Evolutionary conservation across 306 rosid genomes (phyloP).

Genomic region (Prunus kanzakura): DNA sequence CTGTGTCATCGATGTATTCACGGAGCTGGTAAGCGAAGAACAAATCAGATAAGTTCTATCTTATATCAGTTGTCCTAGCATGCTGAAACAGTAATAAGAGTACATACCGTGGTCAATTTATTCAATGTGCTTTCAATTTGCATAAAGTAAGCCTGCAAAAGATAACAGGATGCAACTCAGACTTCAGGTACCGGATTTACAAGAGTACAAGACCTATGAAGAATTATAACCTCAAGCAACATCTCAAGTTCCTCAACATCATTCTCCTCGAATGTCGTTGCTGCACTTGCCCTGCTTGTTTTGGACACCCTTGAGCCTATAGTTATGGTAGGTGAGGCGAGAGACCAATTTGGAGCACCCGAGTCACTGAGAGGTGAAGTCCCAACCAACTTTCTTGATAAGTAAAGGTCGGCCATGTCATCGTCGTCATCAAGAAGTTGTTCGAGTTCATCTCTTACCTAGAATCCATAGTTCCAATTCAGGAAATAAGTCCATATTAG

Average conservation of each 20-base stretch:
- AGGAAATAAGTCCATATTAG: neutral
- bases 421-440: slow-evolving; percentile 78
- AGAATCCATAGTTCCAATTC: slow-evolving; percentile 2
- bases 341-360: slow-evolving; percentile 46
- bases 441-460: slow-evolving; percentile 83
- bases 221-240: slow-evolving; percentile 67
- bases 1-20: slow-evolving; percentile 81
- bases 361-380: slow-evolving; percentile 46
- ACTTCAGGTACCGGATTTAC: neutral
- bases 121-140: slow-evolving; percentile 73
- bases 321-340: slow-evolving; percentile 51
- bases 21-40: slow-evolving; percentile 44
- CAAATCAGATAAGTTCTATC: neutral
- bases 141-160: slow-evolving; percentile 71
- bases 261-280: slow-evolving; percentile 44
- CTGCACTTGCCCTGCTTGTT: slow-evolving; percentile 55
- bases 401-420: slow-evolving; percentile 83
- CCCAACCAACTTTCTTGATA: slow-evolving; percentile 56
- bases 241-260: slow-evolving; percentile 83
- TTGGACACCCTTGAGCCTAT: slow-evolving; percentile 47
- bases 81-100: slow-evolving; percentile 1
- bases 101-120: slow-evolving; percentile 66
- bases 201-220: neutral
- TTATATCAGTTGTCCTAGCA: neutral
- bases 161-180: slow-evolving; percentile 11